phyloP scores from a whole-genome alignment of 2,329 filamentous ascomycete genomes.

The Pyrenophora graminea region DNA sequence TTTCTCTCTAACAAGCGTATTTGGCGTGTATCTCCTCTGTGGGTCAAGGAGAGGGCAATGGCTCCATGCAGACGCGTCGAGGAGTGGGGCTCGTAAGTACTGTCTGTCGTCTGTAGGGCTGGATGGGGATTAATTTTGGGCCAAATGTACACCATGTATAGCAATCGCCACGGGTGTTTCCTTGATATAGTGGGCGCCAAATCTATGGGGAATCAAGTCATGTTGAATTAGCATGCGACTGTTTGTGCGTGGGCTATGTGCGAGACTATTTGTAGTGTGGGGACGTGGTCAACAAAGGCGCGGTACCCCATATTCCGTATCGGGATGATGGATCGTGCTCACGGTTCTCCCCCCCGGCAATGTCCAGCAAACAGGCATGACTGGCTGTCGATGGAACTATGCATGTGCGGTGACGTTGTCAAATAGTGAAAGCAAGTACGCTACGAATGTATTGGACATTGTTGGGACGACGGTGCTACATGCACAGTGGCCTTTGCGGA shows the following conservation, averaged over 20 bases:
- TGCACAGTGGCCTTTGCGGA: constrained; percentile 6
- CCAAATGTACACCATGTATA: constrained; percentile 5
- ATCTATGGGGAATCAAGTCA: background rate
- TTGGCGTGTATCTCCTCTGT: background rate
- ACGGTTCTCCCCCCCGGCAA: no score
- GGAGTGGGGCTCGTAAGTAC: background rate
- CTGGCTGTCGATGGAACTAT: background rate
- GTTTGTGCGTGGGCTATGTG: no score
- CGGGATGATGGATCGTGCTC: no score
- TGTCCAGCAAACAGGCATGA: background rate
- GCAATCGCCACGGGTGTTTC: background rate
- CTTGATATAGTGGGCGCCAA: background rate
- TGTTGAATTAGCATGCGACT: background rate
- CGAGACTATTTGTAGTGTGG: background rate
- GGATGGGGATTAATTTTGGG: background rate
- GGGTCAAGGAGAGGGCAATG: background rate
- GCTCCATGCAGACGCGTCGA: background rate
- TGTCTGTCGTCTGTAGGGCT: background rate
- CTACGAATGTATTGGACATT: constrained; percentile 4
- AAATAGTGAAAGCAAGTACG: constrained; percentile 5
- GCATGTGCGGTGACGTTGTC: constrained; percentile 12
- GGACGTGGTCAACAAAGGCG: background rate
- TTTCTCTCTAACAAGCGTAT: background rate
- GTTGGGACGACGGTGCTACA: constrained; percentile 13
- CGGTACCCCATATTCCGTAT: background rate